phyloP scores from a whole-genome alignment of 2,329 filamentous ascomycete genomes.

The Blastomyces silverae region DNA sequence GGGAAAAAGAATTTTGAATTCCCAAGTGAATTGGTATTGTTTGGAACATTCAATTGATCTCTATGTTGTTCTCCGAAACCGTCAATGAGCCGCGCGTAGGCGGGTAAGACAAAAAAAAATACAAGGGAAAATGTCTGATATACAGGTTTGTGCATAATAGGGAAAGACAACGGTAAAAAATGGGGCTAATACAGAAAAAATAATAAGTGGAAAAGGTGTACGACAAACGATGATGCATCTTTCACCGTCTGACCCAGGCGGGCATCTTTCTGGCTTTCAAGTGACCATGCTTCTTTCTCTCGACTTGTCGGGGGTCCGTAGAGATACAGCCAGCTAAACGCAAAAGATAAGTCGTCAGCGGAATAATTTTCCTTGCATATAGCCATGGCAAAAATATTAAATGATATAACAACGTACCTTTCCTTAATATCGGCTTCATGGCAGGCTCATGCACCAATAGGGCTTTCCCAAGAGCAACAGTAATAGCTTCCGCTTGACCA shows the following conservation, averaged over 20 bases:
- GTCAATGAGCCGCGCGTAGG: slow-evolving; percentile 4
- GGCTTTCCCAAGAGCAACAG: slow-evolving; percentile 80
- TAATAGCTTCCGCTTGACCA: slow-evolving; percentile 91
- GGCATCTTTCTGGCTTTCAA: slow-evolving; percentile 98
- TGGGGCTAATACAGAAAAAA: slow-evolving; percentile 13
- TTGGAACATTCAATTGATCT: not conserved
- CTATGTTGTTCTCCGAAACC: not conserved
- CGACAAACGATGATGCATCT: slow-evolving; percentile 16
- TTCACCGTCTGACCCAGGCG: slow-evolving; percentile 83
- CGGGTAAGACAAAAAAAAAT: not conserved
- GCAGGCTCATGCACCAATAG: slow-evolving; percentile 85
- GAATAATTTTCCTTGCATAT: slow-evolving; percentile 14
- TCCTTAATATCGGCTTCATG: slow-evolving; percentile 76
- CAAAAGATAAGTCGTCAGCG: slow-evolving; percentile 8
- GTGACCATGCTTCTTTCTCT: slow-evolving; percentile 96
- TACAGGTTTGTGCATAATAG: slow-evolving; percentile 9
- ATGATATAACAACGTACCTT: slow-evolving; percentile 58
- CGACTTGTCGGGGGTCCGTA: slow-evolving; percentile 82
- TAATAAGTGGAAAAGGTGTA: slow-evolving; percentile 7
- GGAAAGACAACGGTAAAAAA: not conserved
- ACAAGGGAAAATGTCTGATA: not conserved
- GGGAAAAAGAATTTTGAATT: not conserved
- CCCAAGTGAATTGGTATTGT: not conserved
- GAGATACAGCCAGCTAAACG: slow-evolving; percentile 78
- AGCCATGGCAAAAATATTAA: not conserved